phyloP scores from a whole-genome alignment of 768 basidiomycete species.

The Asterophora parasitica region DNA sequence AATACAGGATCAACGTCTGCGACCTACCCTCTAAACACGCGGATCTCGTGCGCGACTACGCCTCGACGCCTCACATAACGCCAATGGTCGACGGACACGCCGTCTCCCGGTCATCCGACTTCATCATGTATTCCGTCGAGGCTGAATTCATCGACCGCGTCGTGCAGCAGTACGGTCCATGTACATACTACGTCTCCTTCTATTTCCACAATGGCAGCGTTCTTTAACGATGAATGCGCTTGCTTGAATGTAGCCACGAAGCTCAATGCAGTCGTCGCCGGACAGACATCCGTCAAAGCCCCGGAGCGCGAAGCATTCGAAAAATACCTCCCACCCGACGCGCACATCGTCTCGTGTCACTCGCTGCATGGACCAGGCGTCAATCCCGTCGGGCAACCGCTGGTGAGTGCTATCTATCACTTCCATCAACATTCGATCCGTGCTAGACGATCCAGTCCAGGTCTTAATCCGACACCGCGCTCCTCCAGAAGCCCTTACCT shows the following conservation, averaged over 20 bases:
- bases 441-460: constrained; percentile 36
- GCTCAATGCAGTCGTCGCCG: constrained; percentile 85
- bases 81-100: constrained; percentile 78
- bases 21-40: constrained; percentile 63
- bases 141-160: constrained; percentile 81
- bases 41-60: constrained; percentile 51
- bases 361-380: constrained; percentile 93
- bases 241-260: constrained; percentile 69
- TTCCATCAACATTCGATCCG: neutral
- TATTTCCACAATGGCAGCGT: neutral
- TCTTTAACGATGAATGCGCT: neutral
- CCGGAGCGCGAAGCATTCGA: constrained; percentile 92
- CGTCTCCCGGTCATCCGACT: constrained; percentile 86
- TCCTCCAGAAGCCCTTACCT: constrained; percentile 57
- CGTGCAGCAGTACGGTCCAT: constrained; percentile 89
- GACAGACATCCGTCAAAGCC: constrained; percentile 96
- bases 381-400: constrained; percentile 80
- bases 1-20: constrained; percentile 11
- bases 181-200: constrained; percentile 50
- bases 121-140: constrained; percentile 93
- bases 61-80: constrained; percentile 50
- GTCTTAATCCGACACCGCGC: constrained; percentile 87
- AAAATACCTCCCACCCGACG: constrained; percentile 76
- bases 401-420: constrained; percentile 45
- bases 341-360: constrained; percentile 88